phyloP scores from a whole-genome alignment of 2,329 filamentous ascomycete genomes.

The Cladosporium sp. region DNA sequence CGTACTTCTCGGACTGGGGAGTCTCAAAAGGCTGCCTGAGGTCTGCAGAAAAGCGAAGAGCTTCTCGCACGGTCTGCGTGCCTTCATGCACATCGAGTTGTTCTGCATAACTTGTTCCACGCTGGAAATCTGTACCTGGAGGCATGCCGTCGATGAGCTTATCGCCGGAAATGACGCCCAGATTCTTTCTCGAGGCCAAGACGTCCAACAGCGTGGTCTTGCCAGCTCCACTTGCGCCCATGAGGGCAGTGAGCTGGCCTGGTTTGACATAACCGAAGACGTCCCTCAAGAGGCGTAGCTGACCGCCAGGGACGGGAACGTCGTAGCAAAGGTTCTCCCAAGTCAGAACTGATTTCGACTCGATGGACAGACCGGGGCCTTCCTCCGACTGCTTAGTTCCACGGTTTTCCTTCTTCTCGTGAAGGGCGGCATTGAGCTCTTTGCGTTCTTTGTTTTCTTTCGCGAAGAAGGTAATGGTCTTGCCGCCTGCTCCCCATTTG shows the following conservation, averaged over 20 bases:
- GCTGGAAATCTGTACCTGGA: slow-evolving; percentile 57
- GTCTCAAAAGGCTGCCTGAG: slow-evolving; percentile 58
- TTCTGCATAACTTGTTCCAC: slow-evolving; percentile 62
- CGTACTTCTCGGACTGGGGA: slow-evolving; percentile 57
- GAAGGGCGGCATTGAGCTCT: slow-evolving; percentile 60
- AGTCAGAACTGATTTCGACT: slow-evolving; percentile 53
- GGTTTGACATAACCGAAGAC: slow-evolving; percentile 48
- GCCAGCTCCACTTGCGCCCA: slow-evolving; percentile 63
- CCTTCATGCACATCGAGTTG: slow-evolving; percentile 63
- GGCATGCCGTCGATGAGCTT: slow-evolving; percentile 56
- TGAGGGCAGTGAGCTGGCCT: slow-evolving; percentile 47
- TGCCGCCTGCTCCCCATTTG: slow-evolving; percentile 76
- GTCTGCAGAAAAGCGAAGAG: slow-evolving; percentile 62
- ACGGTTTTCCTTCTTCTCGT: slow-evolving; percentile 53
- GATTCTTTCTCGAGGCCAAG: slow-evolving; percentile 61
- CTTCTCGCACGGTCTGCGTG: slow-evolving; percentile 61
- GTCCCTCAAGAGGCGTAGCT: slow-evolving; percentile 42
- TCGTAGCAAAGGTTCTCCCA: slow-evolving; percentile 50
- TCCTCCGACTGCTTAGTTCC: slow-evolving; percentile 38
- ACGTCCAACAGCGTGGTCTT: slow-evolving; percentile 85
- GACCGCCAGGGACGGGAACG: slow-evolving; percentile 45
- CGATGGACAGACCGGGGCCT: slow-evolving; percentile 47
- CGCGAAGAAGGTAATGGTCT: slow-evolving; percentile 71
- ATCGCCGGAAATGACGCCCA: slow-evolving; percentile 60
- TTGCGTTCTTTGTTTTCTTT: slow-evolving; percentile 65